These are phyloP conservation scores for Tuber melanosporum DNA, from an alignment of 495 filamentous ascomycete species.

Conservation along the genomic window DNA sequence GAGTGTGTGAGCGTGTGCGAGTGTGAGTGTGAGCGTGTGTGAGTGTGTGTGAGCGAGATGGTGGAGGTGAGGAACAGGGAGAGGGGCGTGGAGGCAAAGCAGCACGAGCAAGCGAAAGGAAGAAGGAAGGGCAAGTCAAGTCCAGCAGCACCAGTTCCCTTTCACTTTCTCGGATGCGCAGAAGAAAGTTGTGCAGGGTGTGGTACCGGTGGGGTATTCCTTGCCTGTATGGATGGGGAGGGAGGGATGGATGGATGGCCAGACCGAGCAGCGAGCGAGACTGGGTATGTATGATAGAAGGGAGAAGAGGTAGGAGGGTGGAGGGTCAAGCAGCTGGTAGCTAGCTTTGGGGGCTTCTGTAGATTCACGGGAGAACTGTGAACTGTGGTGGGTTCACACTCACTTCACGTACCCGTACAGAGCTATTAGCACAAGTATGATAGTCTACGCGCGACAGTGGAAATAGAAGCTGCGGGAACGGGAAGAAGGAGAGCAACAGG, in stretches of 20 bases:
- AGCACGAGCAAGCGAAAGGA: conserved; percentile 1
- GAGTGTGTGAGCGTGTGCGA: conserved; percentile 21
- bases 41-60: too few species aligned
- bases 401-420: neutral
- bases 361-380: neutral
- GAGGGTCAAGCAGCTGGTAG: too few species aligned
- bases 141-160: neutral
- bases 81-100: conserved; percentile 17
- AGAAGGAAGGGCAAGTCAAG: neutral
- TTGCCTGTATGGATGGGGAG: neutral
- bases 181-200: neutral
- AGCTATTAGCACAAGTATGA: too few species aligned
- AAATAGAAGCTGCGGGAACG: neutral
- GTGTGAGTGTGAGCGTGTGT: conserved; percentile 9
- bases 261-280: neutral
- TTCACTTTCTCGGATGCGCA: neutral
- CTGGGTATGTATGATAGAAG: too few species aligned
- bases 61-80: conserved; percentile 8
- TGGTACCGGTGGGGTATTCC: neutral
- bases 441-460: neutral
- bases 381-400: neutral
- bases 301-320: too few species aligned
- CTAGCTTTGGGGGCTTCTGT: too few species aligned
- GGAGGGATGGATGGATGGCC: too few species aligned
- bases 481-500: neutral